Evolutionary conservation across 108 stramenopile species (phyloP), one percentile per base, ranked within the genome.

Genomic region (Nitzschia sp.): DNA sequence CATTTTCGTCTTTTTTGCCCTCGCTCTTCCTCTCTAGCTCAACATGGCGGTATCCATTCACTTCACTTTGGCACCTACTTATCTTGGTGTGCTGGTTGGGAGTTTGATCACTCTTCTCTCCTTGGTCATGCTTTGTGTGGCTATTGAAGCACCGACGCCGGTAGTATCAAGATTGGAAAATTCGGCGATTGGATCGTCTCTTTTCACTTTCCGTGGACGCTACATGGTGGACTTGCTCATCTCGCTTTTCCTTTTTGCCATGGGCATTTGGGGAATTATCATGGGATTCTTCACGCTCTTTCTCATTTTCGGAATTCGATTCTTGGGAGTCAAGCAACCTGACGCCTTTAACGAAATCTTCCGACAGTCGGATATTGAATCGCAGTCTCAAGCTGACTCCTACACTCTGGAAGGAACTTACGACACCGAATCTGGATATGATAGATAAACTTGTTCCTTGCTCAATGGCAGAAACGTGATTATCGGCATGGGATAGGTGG

Each of bases 291-390:
- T 61, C 13, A 87, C 86, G 1, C 69, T 84, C 16, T 53, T 57
- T 16, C 71, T 87, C 13, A 87, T 87, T 31, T 87, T 87, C 59
- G 82, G 86, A n/a, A 84, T 87, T 71, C 86, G 86, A 9, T 84
- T 87, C 66, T 44, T 83, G 34, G 86, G 86, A 3, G 82, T 87
- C 36, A 87, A 82, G 58, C 86, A 87, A 41, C 86, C 86, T 1
- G 86, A 87, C 45, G 82, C 86, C 17, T 87, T 87, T 60, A 83
- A 83, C 41, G 82, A 83, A 58, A 82, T 87, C 58, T 87, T 87
- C 57, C 82, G 86, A 13, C 82, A 81, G 53, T 72, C 73, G 5
- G 84, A 81, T 57, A 71, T 85, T 36, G 84, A 85, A 41, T 66
- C 63, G 8, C 63, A 76, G n/a, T 76, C 75, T 5, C 48, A 48